These are phyloP conservation scores for Oryza glaberrima DNA, from an alignment of 176 grass and related monocot genomes.

Conservation along the genomic window DNA sequence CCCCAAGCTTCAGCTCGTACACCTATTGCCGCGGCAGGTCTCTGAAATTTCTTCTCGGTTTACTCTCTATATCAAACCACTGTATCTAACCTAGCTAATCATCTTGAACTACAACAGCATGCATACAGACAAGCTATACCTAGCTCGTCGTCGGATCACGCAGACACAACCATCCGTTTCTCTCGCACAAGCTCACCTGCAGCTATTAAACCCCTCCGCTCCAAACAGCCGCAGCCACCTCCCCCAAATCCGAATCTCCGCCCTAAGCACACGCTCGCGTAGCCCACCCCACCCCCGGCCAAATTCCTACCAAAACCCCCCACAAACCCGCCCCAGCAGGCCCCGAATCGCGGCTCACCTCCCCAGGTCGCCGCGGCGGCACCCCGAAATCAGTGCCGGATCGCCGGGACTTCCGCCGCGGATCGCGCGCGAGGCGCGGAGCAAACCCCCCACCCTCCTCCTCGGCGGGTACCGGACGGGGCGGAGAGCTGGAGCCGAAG, in stretches of 20 bases:
- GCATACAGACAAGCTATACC: conserved; percentile 8
- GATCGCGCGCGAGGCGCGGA: conserved; percentile 16
- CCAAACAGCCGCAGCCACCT: background rate
- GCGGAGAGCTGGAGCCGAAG: conserved; percentile 26
- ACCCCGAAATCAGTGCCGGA: conserved; percentile 28
- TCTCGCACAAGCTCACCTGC: background rate
- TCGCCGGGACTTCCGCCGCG: conserved; percentile 33
- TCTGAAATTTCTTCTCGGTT: background rate
- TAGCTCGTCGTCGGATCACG: conserved; percentile 9
- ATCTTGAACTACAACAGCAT: conserved; percentile 19
- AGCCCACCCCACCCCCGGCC: background rate
- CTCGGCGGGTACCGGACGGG: background rate
- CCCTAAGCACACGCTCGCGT: background rate
- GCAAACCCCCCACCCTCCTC: background rate
- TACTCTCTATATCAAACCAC: background rate
- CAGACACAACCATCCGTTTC: conserved; percentile 2
- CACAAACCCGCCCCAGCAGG: conserved; percentile 31
- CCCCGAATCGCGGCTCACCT: conserved; percentile 43
- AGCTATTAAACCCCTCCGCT: background rate
- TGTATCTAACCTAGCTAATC: background rate
- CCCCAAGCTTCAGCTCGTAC: background rate
- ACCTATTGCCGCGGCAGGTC: conserved; percentile 2
- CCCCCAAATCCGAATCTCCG: conserved; percentile 50
- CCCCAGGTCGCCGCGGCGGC: conserved; percentile 24
- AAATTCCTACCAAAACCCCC: conserved; percentile 39